phyloP scores from a whole-genome alignment of 495 filamentous ascomycete genomes.

The Penicillium silybi region DNA sequence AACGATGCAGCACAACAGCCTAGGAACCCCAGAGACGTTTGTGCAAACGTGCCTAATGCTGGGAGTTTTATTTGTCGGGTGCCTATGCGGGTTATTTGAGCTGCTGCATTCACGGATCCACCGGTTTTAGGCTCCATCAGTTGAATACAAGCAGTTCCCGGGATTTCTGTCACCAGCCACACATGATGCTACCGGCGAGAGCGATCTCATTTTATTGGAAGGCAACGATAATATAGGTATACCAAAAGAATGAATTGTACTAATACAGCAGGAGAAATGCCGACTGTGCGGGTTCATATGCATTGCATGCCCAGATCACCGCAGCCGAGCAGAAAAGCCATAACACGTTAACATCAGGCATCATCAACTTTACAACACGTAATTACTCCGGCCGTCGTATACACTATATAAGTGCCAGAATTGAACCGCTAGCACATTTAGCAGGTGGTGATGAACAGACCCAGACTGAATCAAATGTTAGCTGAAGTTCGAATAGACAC shows the following conservation, averaged over 20 bases:
- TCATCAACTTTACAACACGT: conserved; percentile 4
- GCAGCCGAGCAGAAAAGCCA: conserved; percentile 5
- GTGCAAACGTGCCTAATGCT: neutral
- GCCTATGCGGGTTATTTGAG: neutral
- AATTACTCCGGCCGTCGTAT: neutral
- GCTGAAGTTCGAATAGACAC: too few relatives aligned
- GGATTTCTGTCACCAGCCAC: too few relatives aligned
- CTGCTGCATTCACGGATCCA: neutral
- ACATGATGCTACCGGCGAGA: too few relatives aligned
- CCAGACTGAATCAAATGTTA: too few relatives aligned
- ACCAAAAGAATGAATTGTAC: neutral
- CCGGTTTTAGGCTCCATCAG: neutral
- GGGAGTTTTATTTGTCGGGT: neutral
- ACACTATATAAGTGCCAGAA: neutral
- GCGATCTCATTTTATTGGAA: too few relatives aligned
- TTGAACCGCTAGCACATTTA: conserved; percentile 26
- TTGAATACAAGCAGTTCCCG: neutral
- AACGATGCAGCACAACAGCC: neutral
- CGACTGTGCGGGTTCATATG: neutral
- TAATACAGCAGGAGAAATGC: conserved; percentile 7
- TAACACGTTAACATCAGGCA: conserved; percentile 3
- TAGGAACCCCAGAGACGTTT: neutral
- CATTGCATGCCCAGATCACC: neutral
- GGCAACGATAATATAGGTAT: too few relatives aligned
- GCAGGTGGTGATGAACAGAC: conserved; percentile 59